Percentiles rank a stretch among this genome's conserved stretches.
Evolutionary conservation across 176 grass and related monocot genomes (phyloP).

Genomic region (Cocos nucifera): DNA sequence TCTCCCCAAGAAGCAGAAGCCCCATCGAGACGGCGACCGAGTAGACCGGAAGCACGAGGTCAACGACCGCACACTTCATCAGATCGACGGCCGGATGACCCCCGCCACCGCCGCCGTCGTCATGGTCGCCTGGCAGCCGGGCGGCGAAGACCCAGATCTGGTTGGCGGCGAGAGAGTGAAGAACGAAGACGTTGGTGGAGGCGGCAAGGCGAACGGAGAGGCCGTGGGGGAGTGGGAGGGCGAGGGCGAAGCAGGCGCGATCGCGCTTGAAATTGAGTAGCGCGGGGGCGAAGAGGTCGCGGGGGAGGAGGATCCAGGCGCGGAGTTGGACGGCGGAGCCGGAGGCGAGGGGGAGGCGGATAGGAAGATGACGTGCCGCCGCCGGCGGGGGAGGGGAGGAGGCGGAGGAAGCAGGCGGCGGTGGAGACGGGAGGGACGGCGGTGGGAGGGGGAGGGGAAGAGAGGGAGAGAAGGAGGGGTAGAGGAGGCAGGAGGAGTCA

Average conservation of each 20-base stretch:
- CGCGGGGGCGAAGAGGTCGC: slow-evolving; percentile 29
- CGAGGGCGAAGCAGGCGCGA: slow-evolving; percentile 9
- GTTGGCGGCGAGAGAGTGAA: slow-evolving; percentile 48
- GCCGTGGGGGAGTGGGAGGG: slow-evolving; percentile 47
- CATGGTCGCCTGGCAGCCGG: slow-evolving; percentile 10
- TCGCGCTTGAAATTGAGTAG: slow-evolving; percentile 39
- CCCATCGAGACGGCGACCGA: slow-evolving; percentile 54
- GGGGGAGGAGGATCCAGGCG: slow-evolving; percentile 37
- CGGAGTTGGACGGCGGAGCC: slow-evolving; percentile 47
- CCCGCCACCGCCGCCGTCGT: too few species aligned
- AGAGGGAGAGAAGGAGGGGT: slow-evolving; percentile 39
- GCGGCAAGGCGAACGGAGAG: slow-evolving; percentile 47
- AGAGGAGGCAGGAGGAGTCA: slow-evolving; percentile 43
- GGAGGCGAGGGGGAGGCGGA: slow-evolving; percentile 42
- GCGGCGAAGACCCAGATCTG: slow-evolving; percentile 82
- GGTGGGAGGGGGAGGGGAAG: slow-evolving; percentile 34
- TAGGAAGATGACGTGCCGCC: slow-evolving; percentile 16
- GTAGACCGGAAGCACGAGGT: slow-evolving; percentile 61
- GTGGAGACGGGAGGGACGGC: slow-evolving; percentile 7
- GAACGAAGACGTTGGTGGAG: slow-evolving; percentile 48
- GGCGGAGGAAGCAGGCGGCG: slow-evolving; percentile 17
- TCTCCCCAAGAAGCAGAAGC: slow-evolving; percentile 70
- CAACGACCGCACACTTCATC: slow-evolving; percentile 68
- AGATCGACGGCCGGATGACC: slow-evolving; percentile 33
- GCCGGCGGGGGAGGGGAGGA: slow-evolving; percentile 10